Percentiles rank a stretch among this genome's conserved stretches.
Conservation (phyloP, 2,329 filamentous ascomycete species). For the Malbranchea cinnamomea region DNA sequence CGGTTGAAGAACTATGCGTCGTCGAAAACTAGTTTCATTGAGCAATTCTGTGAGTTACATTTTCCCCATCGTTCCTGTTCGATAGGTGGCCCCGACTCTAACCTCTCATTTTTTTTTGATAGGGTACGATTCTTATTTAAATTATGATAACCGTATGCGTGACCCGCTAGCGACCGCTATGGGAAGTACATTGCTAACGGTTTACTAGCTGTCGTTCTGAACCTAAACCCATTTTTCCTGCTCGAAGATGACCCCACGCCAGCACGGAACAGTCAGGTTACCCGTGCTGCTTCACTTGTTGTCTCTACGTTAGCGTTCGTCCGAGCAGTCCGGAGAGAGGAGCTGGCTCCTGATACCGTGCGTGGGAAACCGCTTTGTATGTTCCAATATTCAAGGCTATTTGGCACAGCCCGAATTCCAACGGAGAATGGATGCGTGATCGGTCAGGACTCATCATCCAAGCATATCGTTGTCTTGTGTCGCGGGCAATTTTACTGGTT, state of each 20-base stretch:
- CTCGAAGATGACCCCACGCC: slow-evolving; percentile 95
- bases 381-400: slow-evolving; percentile 94
- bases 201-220: slow-evolving; percentile 62
- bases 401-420: slow-evolving; percentile 86
- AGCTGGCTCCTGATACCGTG: slow-evolving; percentile 76
- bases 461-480: slow-evolving; percentile 84
- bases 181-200: neutral
- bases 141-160: slow-evolving; percentile 67
- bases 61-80: neutral
- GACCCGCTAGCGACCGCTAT: neutral
- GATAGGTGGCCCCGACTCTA: slow-evolving; percentile 6
- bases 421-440: slow-evolving; percentile 93
- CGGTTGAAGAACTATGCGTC: slow-evolving; percentile 80
- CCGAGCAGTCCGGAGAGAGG: slow-evolving; percentile 79
- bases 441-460: slow-evolving; percentile 82
- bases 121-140: slow-evolving; percentile 99
- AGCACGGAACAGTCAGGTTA: slow-evolving; percentile 91
- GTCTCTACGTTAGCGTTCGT: slow-evolving; percentile 86
- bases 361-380: slow-evolving; percentile 81
- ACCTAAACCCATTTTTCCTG: slow-evolving; percentile 94
- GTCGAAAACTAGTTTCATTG: slow-evolving; percentile 89
- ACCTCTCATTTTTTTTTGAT: slow-evolving; percentile 1
- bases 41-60: slow-evolving; percentile 75
- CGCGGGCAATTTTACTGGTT: slow-evolving; percentile 99
- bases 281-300: slow-evolving; percentile 78